These are phyloP conservation scores for Verticillium tricorpus DNA, from an alignment of 2,329 filamentous ascomycete genomes.

Conservation along the genomic window DNA sequence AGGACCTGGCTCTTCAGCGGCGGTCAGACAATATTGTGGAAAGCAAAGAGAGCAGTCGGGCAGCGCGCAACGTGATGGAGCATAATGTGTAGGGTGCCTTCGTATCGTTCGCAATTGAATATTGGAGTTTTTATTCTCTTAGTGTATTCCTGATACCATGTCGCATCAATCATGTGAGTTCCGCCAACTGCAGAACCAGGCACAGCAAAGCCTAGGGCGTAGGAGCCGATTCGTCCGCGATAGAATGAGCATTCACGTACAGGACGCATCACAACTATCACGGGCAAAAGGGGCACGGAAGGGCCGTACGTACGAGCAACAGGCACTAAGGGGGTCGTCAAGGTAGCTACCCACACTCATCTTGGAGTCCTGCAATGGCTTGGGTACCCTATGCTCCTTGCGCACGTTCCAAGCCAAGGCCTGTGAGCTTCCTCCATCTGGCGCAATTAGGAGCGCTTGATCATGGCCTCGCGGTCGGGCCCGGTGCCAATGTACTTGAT, in stretches of 20 bases:
- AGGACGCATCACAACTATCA: constrained; percentile 7
- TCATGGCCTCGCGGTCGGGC: constrained; percentile 61
- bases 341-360: constrained; percentile 2
- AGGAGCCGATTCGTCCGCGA: constrained; percentile 2
- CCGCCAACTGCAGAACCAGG: background rate
- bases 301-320: background rate
- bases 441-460: constrained; percentile 26
- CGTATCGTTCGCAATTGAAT: too few species aligned
- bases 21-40: too few species aligned
- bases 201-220: constrained; percentile 2
- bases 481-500: constrained; percentile 65
- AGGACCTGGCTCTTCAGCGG: too few species aligned
- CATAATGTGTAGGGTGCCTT: too few species aligned
- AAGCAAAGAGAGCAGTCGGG: too few species aligned
- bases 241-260: constrained; percentile 5
- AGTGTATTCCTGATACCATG: too few species aligned
- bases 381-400: constrained; percentile 8
- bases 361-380: constrained; percentile 1
- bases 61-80: too few species aligned
- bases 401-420: constrained; percentile 7
- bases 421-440: constrained; percentile 4
- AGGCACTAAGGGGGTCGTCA: background rate
- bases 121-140: too few species aligned
- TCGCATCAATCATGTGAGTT: too few species aligned
- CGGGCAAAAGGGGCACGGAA: constrained; percentile 1